Base-by-base conservation (phyloP, 331 rosid species). In the Arachis monticola region DNA sequence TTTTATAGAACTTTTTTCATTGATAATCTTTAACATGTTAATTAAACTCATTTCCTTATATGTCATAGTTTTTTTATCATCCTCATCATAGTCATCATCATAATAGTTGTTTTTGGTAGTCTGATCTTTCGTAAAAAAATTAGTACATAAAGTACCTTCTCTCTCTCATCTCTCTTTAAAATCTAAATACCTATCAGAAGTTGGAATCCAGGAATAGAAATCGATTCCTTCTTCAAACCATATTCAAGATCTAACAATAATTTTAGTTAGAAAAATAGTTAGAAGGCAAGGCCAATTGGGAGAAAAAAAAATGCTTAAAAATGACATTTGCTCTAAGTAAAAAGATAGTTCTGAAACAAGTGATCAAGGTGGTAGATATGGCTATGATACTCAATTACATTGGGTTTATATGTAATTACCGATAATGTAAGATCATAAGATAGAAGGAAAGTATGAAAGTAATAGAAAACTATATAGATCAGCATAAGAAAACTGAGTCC, bases 381-480 rank as follows among this genome's bases (percentile, higher is more conserved):
- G 64, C 46, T 45, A 60, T 65, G 76, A 68, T 46, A 47, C 57
- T 67, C 45, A 62, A 38, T 63, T 38, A 41, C 53, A 17, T 56
- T 22, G 42, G 58, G 48, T 30, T 40, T 65, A 67, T 65, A 73
- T 3, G 66, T 11, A 67, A 44, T 50, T 22, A 45, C 44, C 72
- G 60, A 51, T n/a, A 38, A 57, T 55, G 27, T 57, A 70, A 71
- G 40, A 66, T 70, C 57, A 45, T 47, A 57, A 69, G 44, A 41
- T 66, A n/a, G n/a, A 56, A 64, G 74, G 74, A 55, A 61, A 68
- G 53, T 72, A 8, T 61, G 67, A 71, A 27, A 48, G 11, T 35
- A 55, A 62, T 58, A 62, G 64, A 77, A 55, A 53, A 35, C 8
- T 9, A 44, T 9, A 44, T 10, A 32, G 10, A 72, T 66, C 74